phyloP scores from a whole-genome alignment of 345 rosid genomes.

The Syzygium grande region DNA sequence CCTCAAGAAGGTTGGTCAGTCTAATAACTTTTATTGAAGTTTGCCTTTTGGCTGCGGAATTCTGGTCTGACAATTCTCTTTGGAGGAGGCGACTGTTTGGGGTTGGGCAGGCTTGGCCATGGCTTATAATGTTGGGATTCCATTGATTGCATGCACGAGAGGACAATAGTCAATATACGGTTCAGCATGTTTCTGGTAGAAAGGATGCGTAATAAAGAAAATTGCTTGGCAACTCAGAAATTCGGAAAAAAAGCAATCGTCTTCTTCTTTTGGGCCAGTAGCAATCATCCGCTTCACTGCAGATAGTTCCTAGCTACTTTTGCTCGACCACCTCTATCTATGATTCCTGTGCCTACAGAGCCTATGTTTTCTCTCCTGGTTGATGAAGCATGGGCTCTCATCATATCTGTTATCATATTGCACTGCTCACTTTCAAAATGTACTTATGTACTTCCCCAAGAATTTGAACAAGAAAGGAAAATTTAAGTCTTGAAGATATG shows the following conservation, averaged over 20 bases:
- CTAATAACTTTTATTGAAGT: neutral
- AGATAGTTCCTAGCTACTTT: neutral
- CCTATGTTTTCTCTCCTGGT: neutral
- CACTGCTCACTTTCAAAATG: neutral
- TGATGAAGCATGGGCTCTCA: neutral
- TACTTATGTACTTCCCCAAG: neutral
- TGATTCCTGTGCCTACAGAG: neutral
- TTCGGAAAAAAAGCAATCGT: neutral
- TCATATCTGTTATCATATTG: neutral
- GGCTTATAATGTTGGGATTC: neutral
- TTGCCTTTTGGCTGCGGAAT: neutral
- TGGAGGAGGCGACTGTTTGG: neutral
- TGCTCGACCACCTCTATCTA: neutral
- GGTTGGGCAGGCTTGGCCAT: neutral
- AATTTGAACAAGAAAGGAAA: neutral
- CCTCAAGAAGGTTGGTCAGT: conserved; percentile 73
- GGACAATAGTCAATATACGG: neutral
- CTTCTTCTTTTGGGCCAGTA: neutral
- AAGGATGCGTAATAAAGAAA: neutral
- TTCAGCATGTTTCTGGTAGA: neutral
- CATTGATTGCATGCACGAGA: neutral
- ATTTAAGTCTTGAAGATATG: neutral
- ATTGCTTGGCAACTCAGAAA: neutral
- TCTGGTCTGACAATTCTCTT: neutral
- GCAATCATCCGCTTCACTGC: neutral